Percentiles rank a stretch among this genome's conserved stretches.
Conservation (phyloP, 768 basidiomycete genomes). For the Mycena floridula region DNA sequence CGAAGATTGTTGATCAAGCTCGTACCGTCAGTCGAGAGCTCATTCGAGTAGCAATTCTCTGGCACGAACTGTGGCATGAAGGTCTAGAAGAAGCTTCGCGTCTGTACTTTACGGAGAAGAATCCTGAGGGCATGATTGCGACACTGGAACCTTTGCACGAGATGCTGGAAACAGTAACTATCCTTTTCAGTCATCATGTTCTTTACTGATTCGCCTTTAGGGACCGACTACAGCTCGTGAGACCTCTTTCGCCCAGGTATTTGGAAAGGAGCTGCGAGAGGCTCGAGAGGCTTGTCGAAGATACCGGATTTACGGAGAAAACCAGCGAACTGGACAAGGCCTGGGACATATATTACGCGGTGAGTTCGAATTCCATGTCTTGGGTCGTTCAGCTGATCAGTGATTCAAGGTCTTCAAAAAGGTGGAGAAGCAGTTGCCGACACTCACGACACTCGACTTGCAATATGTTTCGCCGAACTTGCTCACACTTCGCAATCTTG, state of each 20-base stretch:
- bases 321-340: conserved; percentile 89
- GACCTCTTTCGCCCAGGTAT: conserved; percentile 90
- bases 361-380: conserved; percentile 27
- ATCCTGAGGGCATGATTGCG: conserved; percentile 95
- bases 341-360: conserved; percentile 98
- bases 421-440: conserved; percentile 89
- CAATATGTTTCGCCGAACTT: conserved; percentile 96
- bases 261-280: conserved; percentile 86
- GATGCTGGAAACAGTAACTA: conserved; percentile 73
- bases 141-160: conserved; percentile 90
- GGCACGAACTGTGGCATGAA: conserved; percentile 99
- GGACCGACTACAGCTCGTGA: conserved; percentile 93
- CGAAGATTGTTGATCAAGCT: conserved; percentile 83
- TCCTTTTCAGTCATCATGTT: neutral
- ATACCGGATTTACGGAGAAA: conserved; percentile 83
- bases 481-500: conserved; percentile 81
- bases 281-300: conserved; percentile 88
- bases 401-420: conserved; percentile 83
- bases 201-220: conserved; percentile 29
- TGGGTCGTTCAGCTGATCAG: neutral
- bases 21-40: conserved; percentile 87
- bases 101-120: conserved; percentile 93
- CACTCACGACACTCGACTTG: conserved; percentile 83
- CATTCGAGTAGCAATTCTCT: conserved; percentile 94
- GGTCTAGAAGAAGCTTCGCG: conserved; percentile 96